Evolutionary conservation across 2,329 filamentous ascomycete genomes (phyloP).

Genomic region (Sclerotinia sclerotiorum): DNA sequence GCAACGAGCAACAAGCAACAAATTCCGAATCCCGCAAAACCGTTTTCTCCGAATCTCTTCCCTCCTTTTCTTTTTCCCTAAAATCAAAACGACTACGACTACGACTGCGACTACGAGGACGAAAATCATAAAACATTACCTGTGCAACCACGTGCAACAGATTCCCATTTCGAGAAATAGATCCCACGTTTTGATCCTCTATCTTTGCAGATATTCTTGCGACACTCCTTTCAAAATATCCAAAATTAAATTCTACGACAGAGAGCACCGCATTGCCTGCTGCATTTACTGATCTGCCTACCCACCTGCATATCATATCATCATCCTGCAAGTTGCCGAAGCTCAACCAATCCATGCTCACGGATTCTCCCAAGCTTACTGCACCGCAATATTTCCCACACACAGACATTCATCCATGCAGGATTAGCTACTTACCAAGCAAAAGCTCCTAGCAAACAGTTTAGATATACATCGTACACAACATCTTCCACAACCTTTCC

Average conservation of each 20-base stretch:
- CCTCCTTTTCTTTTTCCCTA: neutral
- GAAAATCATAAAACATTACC: neutral
- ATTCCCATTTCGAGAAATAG: neutral
- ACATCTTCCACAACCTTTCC: slow-evolving; percentile 13
- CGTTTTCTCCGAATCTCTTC: neutral
- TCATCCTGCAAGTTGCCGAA: slow-evolving; percentile 14
- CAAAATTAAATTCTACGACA: slow-evolving; percentile 10
- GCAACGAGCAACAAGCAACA: neutral
- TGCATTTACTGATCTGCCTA: slow-evolving; percentile 12
- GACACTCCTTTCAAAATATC: neutral
- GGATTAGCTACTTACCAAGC: slow-evolving; percentile 1
- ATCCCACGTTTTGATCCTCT: slow-evolving; percentile 12
- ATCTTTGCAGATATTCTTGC: neutral
- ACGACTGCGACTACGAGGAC: neutral
- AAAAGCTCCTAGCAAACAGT: slow-evolving; percentile 11
- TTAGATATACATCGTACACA: slow-evolving; percentile 10
- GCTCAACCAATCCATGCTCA: slow-evolving; percentile 11
- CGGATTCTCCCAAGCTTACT: neutral
- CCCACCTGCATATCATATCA: slow-evolving; percentile 18
- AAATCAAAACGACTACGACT: neutral
- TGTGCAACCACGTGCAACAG: neutral
- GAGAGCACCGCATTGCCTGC: slow-evolving; percentile 1
- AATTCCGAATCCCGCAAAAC: neutral
- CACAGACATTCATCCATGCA: neutral
- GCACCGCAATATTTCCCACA: slow-evolving; percentile 8